These are phyloP conservation scores for Vigna nakashimae DNA, from an alignment of 306 rosid species.

Conservation along the genomic window DNA sequence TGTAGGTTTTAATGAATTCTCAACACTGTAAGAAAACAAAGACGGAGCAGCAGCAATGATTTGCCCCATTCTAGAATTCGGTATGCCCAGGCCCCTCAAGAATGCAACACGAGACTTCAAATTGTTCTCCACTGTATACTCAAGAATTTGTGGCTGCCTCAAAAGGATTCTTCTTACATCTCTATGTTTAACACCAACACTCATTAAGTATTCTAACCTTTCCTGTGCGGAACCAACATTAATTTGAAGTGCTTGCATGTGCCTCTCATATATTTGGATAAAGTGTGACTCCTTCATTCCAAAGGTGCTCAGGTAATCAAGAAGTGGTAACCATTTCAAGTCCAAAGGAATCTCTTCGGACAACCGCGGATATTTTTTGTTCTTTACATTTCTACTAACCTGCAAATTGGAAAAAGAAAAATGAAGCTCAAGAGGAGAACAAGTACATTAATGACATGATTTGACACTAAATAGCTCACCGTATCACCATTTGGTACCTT, in stretches of 20 bases:
- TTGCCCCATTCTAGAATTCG: slow-evolving; percentile 85
- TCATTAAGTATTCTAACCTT: slow-evolving; percentile 84
- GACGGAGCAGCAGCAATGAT: slow-evolving; percentile 83
- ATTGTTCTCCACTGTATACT: slow-evolving; percentile 85
- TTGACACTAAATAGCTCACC: slow-evolving; percentile 29
- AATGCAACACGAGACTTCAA: slow-evolving; percentile 88
- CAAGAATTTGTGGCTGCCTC: slow-evolving; percentile 94
- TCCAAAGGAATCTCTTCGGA: slow-evolving; percentile 78
- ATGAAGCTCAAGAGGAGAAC: slow-evolving; percentile 10
- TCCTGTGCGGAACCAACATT: slow-evolving; percentile 84
- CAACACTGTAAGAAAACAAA: slow-evolving; percentile 87
- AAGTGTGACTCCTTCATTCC: slow-evolving; percentile 96
- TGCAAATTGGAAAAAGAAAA: slow-evolving; percentile 45
- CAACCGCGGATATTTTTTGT: slow-evolving; percentile 68
- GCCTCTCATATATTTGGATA: slow-evolving; percentile 90
- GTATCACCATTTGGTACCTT: slow-evolving; percentile 60
- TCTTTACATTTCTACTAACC: slow-evolving; percentile 59
- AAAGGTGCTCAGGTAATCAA: slow-evolving; percentile 86
- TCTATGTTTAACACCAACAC: slow-evolving; percentile 91
- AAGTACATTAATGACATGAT: slow-evolving; percentile 29
- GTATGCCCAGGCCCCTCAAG: slow-evolving; percentile 77
- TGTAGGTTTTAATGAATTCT: slow-evolving; percentile 88
- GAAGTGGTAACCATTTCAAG: slow-evolving; percentile 85
- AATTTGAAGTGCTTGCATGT: slow-evolving; percentile 89
- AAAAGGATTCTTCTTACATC: slow-evolving; percentile 80